These are phyloP conservation scores for Ophiognomonia clavigignenti-juglandacearum DNA, from an alignment of 2,329 filamentous ascomycete genomes.

Conservation along the genomic window DNA sequence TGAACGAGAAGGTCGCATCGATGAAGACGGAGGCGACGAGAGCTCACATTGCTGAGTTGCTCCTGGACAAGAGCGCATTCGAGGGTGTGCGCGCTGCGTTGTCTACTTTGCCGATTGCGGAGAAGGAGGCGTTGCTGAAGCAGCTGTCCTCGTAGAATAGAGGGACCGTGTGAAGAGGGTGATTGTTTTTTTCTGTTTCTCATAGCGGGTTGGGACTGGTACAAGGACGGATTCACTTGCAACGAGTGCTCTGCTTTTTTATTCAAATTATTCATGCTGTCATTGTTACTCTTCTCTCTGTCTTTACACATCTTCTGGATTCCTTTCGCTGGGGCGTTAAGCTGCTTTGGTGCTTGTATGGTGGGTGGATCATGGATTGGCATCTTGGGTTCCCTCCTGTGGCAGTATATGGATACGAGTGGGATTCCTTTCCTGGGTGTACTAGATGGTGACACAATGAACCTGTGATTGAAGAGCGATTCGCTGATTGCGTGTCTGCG, in stretches of 20 bases:
- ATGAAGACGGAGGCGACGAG: conserved; percentile 64
- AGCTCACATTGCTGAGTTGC: conserved; percentile 20
- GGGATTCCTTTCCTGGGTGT: too few species aligned
- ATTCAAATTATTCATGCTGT: not conserved
- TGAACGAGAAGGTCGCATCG: conserved; percentile 78
- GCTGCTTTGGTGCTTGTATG: not conserved
- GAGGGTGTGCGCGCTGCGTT: conserved; percentile 66
- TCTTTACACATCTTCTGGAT: not conserved
- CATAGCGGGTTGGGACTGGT: too few species aligned
- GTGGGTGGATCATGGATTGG: not conserved
- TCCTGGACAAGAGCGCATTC: conserved; percentile 58
- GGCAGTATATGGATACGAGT: too few species aligned
- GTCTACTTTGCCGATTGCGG: conserved; percentile 61
- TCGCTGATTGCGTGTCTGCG: too few species aligned
- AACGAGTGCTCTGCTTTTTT: not conserved
- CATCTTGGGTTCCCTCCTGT: not conserved
- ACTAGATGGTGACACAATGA: not conserved
- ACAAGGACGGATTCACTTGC: not conserved
- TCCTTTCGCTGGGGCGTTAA: not conserved
- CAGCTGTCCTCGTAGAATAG: conserved; percentile 12
- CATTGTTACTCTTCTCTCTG: not conserved
- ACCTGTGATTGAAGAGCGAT: not conserved
- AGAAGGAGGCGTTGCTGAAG: conserved; percentile 60
- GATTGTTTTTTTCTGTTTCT: too few species aligned
- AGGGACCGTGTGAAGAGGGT: not conserved